These are phyloP conservation scores for Aspergillus mulundensis DNA, from an alignment of 495 filamentous ascomycete species.

Conservation along the genomic window DNA sequence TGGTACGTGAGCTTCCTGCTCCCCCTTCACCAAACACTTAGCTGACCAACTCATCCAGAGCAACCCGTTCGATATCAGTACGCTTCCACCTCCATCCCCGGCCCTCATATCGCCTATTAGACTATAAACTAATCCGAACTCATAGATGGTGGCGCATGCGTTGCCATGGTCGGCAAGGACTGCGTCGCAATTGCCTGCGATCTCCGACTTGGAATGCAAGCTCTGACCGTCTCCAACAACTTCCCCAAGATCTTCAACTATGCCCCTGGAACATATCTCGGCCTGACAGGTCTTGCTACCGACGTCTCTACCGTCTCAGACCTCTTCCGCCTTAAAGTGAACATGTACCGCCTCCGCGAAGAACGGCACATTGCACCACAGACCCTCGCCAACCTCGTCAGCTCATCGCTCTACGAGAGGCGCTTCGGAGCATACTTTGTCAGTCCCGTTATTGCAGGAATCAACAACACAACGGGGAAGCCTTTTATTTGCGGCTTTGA, in stretches of 20 bases:
- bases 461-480: constrained; percentile 85
- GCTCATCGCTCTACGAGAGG: constrained; percentile 82
- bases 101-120: not conserved
- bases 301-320: constrained; percentile 93
- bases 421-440: constrained; percentile 97
- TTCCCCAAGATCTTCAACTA: constrained; percentile 99
- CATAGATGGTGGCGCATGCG: constrained; percentile 89
- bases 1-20: constrained; percentile 22
- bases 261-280: constrained; percentile 87
- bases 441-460: constrained; percentile 86
- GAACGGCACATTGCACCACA: constrained; percentile 90
- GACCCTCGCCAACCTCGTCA: constrained; percentile 95
- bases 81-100: constrained; percentile 21
- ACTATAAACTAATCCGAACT: constrained; percentile 24
- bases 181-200: constrained; percentile 99
- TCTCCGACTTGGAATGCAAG: constrained; percentile 93
- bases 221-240: constrained; percentile 97
- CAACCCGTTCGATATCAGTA: constrained; percentile 90
- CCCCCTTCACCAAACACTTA: constrained; percentile 9
- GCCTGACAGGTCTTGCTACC: constrained; percentile 91
- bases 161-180: constrained; percentile 98
- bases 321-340: constrained; percentile 98
- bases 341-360: constrained; percentile 98
- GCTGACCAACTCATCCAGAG: constrained; percentile 49
- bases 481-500: constrained; percentile 99